Conservation (phyloP, 805 yeast genomes). For the Candida morakotiae region DNA sequence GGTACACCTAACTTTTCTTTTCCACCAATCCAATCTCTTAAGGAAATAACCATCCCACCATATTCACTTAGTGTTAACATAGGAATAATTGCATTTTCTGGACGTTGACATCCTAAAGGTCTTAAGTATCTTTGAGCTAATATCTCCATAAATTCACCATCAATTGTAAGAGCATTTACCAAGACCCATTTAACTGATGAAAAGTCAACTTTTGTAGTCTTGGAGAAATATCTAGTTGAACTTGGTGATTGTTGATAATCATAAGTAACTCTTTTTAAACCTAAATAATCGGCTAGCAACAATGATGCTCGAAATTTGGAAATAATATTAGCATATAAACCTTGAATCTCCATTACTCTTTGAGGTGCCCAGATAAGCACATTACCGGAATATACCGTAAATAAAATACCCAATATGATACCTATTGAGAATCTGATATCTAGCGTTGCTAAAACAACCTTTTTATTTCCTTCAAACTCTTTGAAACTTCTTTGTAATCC, state of each 20-base stretch:
- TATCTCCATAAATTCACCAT: constrained; percentile 88
- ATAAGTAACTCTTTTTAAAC: constrained; percentile 84
- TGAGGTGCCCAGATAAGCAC: constrained; percentile 76
- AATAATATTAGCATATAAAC: constrained; percentile 78
- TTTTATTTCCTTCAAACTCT: constrained; percentile 37
- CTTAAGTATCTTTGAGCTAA: constrained; percentile 84
- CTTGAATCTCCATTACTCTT: constrained; percentile 69
- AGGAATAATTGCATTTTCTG: constrained; percentile 80
- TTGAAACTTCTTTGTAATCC: constrained; percentile 40
- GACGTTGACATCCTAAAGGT: constrained; percentile 80
- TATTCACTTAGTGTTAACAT: constrained; percentile 85
- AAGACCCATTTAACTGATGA: constrained; percentile 84
- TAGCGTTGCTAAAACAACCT: constrained; percentile 48
- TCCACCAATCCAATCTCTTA: constrained; percentile 86
- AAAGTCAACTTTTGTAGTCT: constrained; percentile 69
- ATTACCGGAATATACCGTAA: constrained; percentile 84
- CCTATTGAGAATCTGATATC: constrained; percentile 67
- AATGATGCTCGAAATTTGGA: constrained; percentile 69
- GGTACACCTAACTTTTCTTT: constrained; percentile 49
- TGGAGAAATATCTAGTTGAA: constrained; percentile 74
- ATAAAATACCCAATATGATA: constrained; percentile 71
- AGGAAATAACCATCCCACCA: constrained; percentile 92
- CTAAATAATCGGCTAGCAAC: constrained; percentile 79
- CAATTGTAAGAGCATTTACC: constrained; percentile 83
- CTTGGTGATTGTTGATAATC: constrained; percentile 90